phyloP scores from a whole-genome alignment of 768 basidiomycete genomes.

The Mycena rebaudengoi region DNA sequence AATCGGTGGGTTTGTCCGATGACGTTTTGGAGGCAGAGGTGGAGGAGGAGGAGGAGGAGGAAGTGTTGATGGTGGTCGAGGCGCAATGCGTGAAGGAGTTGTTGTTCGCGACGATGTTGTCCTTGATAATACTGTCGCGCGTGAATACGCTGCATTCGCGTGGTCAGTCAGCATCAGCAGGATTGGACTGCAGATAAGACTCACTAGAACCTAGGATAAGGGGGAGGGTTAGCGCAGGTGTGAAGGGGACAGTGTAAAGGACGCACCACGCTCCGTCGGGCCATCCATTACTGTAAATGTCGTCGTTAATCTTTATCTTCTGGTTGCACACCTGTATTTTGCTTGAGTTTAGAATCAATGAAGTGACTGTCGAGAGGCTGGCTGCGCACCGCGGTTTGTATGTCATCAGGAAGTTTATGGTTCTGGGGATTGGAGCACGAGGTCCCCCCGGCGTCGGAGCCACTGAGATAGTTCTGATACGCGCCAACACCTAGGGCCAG shows the following conservation, averaged over 20 bases:
- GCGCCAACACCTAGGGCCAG: conserved; percentile 16
- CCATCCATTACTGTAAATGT: conserved; percentile 25
- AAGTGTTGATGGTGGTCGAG: conserved; percentile 20
- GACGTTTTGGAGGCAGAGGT: conserved; percentile 50
- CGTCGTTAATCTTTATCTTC: conserved; percentile 28
- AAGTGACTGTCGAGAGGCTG: no score
- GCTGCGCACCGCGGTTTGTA: conserved; percentile 33
- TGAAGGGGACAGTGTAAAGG: background rate
- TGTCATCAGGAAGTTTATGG: conserved; percentile 19
- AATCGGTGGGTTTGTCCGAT: conserved; percentile 26
- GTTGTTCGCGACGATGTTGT: conserved; percentile 23
- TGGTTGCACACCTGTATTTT: conserved; percentile 33
- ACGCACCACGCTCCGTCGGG: conserved; percentile 25
- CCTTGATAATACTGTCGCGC: conserved; percentile 24
- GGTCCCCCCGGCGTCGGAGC: background rate
- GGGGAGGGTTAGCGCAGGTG: background rate
- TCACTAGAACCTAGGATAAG: background rate
- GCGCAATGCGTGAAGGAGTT: conserved; percentile 30
- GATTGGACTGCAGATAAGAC: no score
- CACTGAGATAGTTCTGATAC: conserved; percentile 24
- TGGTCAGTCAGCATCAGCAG: background rate
- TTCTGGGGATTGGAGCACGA: conserved; percentile 1
- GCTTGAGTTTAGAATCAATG: no score
- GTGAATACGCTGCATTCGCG: conserved; percentile 16
- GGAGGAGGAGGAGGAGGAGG: conserved; percentile 6